phyloP scores from a whole-genome alignment of 768 basidiomycete species.

The Tulasnella sp. region DNA sequence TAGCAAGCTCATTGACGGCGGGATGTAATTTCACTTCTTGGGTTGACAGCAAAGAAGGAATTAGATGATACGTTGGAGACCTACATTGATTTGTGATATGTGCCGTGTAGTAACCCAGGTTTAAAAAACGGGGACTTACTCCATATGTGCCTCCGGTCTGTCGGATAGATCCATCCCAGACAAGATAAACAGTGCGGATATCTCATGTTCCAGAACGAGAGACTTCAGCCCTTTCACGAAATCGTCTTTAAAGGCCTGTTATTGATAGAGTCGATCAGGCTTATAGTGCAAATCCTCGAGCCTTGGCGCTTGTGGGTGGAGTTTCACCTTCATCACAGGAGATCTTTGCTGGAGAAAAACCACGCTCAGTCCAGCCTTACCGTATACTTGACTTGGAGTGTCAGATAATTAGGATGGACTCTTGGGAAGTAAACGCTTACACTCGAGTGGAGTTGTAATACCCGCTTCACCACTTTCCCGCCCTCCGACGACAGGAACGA shows the following conservation, averaged over 20 bases:
- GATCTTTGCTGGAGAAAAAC: conserved; percentile 73
- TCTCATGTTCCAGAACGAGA: conserved; percentile 51
- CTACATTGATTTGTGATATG: conserved; percentile 37
- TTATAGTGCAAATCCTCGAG: conserved; percentile 14
- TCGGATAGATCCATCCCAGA: conserved; percentile 72
- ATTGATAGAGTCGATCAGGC: background rate
- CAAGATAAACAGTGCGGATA: conserved; percentile 57
- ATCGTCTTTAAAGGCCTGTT: conserved; percentile 61
- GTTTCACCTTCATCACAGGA: conserved; percentile 55
- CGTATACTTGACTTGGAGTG: conserved; percentile 52
- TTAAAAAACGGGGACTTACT: conserved; percentile 43
- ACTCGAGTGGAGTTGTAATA: conserved; percentile 70
- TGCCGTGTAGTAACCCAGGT: background rate
- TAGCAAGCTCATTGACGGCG: conserved; percentile 39
- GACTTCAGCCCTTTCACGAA: conserved; percentile 56
- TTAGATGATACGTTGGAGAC: conserved; percentile 61
- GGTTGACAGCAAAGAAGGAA: conserved; percentile 43
- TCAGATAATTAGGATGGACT: conserved; percentile 11
- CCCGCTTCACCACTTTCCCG: conserved; percentile 57
- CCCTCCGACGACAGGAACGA: conserved; percentile 70
- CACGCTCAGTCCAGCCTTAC: conserved; percentile 47
- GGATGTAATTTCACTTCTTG: conserved; percentile 40
- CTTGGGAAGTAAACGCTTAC: conserved; percentile 44
- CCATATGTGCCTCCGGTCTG: conserved; percentile 72
- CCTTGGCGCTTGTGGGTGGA: background rate